Percentiles rank a stretch among this genome's conserved stretches.
Evolutionary conservation across 495 filamentous ascomycete species (phyloP).

Genomic region (Penicillium soppii): DNA sequence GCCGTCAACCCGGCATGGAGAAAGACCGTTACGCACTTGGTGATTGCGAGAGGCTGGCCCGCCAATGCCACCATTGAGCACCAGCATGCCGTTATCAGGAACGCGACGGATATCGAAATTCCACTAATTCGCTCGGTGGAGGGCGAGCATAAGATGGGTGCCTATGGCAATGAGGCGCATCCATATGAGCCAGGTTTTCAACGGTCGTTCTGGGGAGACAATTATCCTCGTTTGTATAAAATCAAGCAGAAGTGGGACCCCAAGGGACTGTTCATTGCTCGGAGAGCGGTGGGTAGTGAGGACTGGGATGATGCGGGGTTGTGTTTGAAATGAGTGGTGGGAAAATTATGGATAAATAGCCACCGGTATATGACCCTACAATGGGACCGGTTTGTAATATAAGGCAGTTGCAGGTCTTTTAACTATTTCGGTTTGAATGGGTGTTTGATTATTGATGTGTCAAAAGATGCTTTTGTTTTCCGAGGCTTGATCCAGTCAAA

Average conservation of each 20-base stretch:
- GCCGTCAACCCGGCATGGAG: slow-evolving; percentile 42
- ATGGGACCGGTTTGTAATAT: background rate
- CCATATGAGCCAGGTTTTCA: slow-evolving; percentile 46
- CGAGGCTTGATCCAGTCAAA: background rate
- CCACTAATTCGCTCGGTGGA: slow-evolving; percentile 42
- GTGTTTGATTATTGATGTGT: slow-evolving; percentile 1
- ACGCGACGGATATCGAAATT: slow-evolving; percentile 39
- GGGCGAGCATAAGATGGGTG: slow-evolving; percentile 31
- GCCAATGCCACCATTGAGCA: slow-evolving; percentile 21
- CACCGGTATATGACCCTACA: background rate
- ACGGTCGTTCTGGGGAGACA: slow-evolving; percentile 48
- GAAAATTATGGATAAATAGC: background rate
- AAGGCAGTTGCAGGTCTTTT: background rate
- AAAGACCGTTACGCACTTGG: slow-evolving; percentile 28
- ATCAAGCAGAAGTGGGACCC: slow-evolving; percentile 43
- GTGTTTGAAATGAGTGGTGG: slow-evolving; percentile 10
- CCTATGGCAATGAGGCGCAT: slow-evolving; percentile 53
- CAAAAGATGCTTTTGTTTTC: background rate
- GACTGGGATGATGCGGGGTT: slow-evolving; percentile 34
- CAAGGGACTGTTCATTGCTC: slow-evolving; percentile 25
- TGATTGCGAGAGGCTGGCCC: slow-evolving; percentile 14
- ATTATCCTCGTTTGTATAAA: slow-evolving; percentile 41
- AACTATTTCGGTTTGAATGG: background rate
- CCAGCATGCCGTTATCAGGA: slow-evolving; percentile 32
- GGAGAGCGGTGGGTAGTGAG: slow-evolving; percentile 32